Base-by-base conservation (phyloP, 78 protist species). In the Bigelowiella natans region DNA sequence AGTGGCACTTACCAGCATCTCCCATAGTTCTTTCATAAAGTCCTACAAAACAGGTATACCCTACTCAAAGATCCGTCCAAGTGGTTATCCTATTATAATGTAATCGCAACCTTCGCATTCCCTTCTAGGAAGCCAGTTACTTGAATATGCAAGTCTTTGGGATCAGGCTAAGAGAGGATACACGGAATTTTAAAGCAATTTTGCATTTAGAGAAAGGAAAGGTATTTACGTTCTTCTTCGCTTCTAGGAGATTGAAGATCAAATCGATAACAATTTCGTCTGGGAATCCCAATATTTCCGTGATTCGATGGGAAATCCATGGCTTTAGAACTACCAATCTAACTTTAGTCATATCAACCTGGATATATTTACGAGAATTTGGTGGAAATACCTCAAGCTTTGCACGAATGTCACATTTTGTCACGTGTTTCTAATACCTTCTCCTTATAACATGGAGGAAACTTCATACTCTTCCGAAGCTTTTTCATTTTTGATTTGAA, bases 341-440 rank as follows among this genome's bases (percentile, higher is more conserved):
- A 31, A 93, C 91, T 88, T 91, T 88, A 28, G 36, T 89, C 89
- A 92, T 88, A 91, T 92, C 94, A 1, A 92, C 94, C 92, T 92
- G 36, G 83, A n/a, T n/a, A n/a, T n/a, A n/a, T n/a, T n/a, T n/a
- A n/a, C n/a, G n/a, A n/a, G n/a, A n/a, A n/a, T n/a, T n/a, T n/a
- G n/a, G n/a, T n/a, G n/a, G n/a, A n/a, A n/a, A n/a, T n/a, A n/a
- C n/a, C n/a, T n/a, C n/a, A n/a, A n/a, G n/a, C n/a, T n/a, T n/a
- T n/a, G n/a, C n/a, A n/a, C n/a, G n/a, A n/a, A n/a, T n/a, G n/a
- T n/a, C n/a, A n/a, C n/a, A n/a, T n/a, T n/a, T n/a, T n/a, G n/a
- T n/a, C n/a, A n/a, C n/a, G n/a, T n/a, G n/a, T n/a, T n/a, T n/a
- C n/a, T 51, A 18, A 51, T 51, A 51, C 73, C 73, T 51, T 51